Conservation (phyloP, 768 basidiomycete genomes). For the Gyrodon lividus region DNA sequence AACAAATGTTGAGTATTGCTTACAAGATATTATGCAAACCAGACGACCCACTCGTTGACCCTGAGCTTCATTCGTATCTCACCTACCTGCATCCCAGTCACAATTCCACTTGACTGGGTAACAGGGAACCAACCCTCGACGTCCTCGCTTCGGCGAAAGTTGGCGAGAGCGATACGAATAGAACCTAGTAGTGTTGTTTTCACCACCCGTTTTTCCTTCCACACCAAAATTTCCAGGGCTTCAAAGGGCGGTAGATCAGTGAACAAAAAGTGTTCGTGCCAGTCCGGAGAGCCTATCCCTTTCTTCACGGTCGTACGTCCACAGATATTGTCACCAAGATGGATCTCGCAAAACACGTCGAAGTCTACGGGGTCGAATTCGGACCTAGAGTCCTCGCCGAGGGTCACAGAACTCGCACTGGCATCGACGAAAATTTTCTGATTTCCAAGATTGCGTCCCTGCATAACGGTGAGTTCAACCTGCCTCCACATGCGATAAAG, state of each 20-base stretch:
- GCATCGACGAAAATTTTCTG: slow-evolving; percentile 35
- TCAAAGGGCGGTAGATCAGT: slow-evolving; percentile 78
- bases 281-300: slow-evolving; percentile 65
- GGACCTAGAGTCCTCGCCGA: slow-evolving; percentile 33
- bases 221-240: slow-evolving; percentile 64
- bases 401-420: slow-evolving; percentile 24
- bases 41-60: slow-evolving; percentile 65
- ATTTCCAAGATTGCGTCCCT: slow-evolving; percentile 71
- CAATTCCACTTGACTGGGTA: slow-evolving; percentile 46
- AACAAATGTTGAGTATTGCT: slow-evolving; percentile 6
- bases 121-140: slow-evolving; percentile 89
- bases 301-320: slow-evolving; percentile 76
- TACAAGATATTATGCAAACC: not conserved
- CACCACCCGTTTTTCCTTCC: slow-evolving; percentile 62
- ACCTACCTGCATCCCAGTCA: slow-evolving; percentile 62
- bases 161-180: slow-evolving; percentile 60
- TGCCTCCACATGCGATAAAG: slow-evolving; percentile 88
- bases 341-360: slow-evolving; percentile 80
- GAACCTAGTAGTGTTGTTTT: slow-evolving; percentile 60
- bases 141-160: slow-evolving; percentile 70
- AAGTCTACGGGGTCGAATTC: slow-evolving; percentile 58
- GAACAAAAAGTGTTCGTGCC: slow-evolving; percentile 80
- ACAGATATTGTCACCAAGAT: slow-evolving; percentile 61
- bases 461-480: slow-evolving; percentile 68
- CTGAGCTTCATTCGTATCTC: slow-evolving; percentile 72